These are phyloP conservation scores for Xerocomus brunneocitrinus DNA, from an alignment of 768 basidiomycete genomes.

Conservation along the genomic window DNA sequence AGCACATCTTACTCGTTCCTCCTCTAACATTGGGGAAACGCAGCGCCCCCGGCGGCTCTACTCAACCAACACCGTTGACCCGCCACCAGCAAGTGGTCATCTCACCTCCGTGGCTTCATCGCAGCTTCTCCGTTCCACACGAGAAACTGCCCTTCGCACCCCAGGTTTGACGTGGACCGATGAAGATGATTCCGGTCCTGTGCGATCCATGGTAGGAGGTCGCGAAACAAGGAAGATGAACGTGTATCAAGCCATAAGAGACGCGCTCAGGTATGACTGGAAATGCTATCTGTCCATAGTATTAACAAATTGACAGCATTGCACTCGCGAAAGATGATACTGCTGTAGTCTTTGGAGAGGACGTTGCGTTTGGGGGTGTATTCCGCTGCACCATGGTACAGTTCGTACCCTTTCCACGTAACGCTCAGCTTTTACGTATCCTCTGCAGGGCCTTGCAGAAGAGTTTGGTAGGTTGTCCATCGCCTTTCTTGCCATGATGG, in stretches of 20 bases:
- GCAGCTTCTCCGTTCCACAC: conserved; percentile 54
- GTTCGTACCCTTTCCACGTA: conserved; percentile 11
- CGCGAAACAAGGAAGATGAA: conserved; percentile 95
- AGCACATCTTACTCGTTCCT: not conserved
- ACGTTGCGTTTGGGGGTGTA: conserved; percentile 91
- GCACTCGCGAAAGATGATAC: conserved; percentile 81
- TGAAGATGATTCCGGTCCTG: conserved; percentile 41
- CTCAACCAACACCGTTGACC: conserved; percentile 47
- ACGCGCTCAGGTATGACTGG: conserved; percentile 69
- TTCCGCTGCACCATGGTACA: conserved; percentile 89
- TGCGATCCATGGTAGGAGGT: conserved; percentile 55
- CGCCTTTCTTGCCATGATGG: not conserved
- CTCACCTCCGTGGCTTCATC: conserved; percentile 70
- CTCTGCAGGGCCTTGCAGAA: conserved; percentile 73
- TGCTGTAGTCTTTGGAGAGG: conserved; percentile 87
- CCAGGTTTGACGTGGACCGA: conserved; percentile 72
- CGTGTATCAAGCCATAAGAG: conserved; percentile 86
- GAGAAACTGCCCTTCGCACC: conserved; percentile 68
- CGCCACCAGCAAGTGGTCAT: conserved; percentile 79
- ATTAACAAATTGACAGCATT: conserved; percentile 46
- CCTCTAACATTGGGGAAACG: not conserved
- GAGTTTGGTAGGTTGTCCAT: conserved; percentile 66
- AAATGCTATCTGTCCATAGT: not conserved
- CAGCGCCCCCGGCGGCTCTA: conserved; percentile 38
- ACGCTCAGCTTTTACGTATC: not conserved